These are phyloP conservation scores for Trametes cubensis DNA, from an alignment of 768 basidiomycete species.

Conservation along the genomic window DNA sequence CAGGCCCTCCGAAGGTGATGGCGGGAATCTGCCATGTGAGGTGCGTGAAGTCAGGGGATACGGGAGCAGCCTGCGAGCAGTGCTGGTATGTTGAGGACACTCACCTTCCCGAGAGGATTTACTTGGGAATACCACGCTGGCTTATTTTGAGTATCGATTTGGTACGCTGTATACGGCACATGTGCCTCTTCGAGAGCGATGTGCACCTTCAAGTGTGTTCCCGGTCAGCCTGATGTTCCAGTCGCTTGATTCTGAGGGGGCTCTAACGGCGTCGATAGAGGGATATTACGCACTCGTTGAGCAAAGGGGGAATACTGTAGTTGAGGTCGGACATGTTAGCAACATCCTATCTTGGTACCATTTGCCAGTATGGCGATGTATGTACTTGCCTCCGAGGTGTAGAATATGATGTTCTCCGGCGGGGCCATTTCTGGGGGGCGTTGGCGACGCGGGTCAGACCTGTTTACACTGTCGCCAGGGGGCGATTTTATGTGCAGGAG, in stretches of 20 bases:
- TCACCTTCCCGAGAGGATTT: conserved; percentile 65
- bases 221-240: too few species aligned
- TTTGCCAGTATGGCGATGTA: too few species aligned
- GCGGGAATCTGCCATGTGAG: conserved; percentile 54
- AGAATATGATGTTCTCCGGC: not conserved
- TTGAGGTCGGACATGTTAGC: not conserved
- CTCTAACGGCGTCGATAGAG: not conserved
- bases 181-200: conserved; percentile 60
- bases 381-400: not conserved
- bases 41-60: too few species aligned
- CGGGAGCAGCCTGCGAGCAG: too few species aligned
- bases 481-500: too few species aligned
- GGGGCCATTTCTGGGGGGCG: not conserved
- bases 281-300: conserved; percentile 45
- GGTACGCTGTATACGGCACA: conserved; percentile 49
- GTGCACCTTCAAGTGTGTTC: conserved; percentile 44
- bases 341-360: too few species aligned
- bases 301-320: conserved; percentile 58
- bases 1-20: conserved; percentile 61
- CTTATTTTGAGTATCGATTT: conserved; percentile 64
- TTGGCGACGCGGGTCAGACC: not conserved
- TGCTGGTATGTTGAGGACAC: not conserved
- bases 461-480: too few species aligned
- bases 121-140: conserved; percentile 69
- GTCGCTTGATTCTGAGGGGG: not conserved